phyloP scores from a whole-genome alignment of 202 grass and related monocot genomes.

The Alloteropsis angusta region DNA sequence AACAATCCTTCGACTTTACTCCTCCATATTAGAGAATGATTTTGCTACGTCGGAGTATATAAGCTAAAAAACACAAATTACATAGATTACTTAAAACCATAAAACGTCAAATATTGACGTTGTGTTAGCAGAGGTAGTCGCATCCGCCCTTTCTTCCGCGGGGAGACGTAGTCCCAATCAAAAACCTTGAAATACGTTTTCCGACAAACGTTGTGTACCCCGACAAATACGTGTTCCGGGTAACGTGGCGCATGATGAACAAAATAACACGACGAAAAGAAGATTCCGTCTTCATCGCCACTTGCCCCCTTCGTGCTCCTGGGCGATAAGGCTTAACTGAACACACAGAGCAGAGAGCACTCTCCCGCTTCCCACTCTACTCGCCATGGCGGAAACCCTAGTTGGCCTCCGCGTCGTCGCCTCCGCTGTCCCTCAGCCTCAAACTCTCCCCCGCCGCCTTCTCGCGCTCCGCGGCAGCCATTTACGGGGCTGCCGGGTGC shows the following conservation, averaged over 20 bases:
- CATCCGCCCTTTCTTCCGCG: neutral
- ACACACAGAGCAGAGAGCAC: neutral
- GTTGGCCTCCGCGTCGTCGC: constrained; percentile 26
- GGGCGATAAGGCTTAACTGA: neutral
- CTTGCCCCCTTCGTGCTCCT: no score
- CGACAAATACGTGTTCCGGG: neutral
- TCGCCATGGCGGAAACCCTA: constrained; percentile 63
- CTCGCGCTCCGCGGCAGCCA: neutral
- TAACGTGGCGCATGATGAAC: neutral
- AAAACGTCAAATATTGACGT: no score
- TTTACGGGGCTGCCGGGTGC: constrained; percentile 12
- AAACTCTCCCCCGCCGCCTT: neutral
- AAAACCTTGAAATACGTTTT: neutral
- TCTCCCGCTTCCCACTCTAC: neutral
- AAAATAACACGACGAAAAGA: no score
- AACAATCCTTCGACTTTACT: no score
- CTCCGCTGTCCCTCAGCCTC: constrained; percentile 18
- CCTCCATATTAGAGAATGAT: no score
- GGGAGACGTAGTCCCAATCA: neutral
- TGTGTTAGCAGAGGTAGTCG: no score
- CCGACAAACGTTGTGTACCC: neutral
- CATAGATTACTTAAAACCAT: no score
- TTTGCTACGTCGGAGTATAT: no score
- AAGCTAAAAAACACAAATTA: no score
- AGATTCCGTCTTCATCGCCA: no score